A percentile compares a stretch with the other conserved stretches of the same genome.
phyloP scores from a whole-genome alignment of 2,329 filamentous ascomycete genomes.

The Arthrobotrys megalospora region DNA sequence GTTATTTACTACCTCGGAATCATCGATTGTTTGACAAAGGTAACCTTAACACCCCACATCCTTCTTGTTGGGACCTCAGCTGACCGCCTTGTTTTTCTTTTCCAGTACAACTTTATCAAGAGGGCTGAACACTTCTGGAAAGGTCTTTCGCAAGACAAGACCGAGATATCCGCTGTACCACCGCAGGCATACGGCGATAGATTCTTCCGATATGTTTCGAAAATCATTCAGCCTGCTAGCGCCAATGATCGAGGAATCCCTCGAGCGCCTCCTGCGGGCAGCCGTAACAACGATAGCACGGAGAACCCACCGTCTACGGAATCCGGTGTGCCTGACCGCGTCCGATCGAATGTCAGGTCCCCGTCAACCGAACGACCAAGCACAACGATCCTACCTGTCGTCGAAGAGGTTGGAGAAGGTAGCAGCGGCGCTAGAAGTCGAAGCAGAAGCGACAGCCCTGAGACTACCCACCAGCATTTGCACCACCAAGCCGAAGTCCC shows the following conservation, averaged over 20 bases:
- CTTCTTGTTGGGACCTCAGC: conserved; percentile 61
- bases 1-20: conserved; percentile 98
- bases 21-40: conserved; percentile 96
- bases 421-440: conserved; percentile 62
- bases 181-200: conserved; percentile 92
- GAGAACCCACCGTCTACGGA: conserved; percentile 67
- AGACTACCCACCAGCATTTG: conserved; percentile 57
- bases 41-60: conserved; percentile 67
- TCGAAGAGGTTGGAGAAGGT: conserved; percentile 88
- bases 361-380: conserved; percentile 72
- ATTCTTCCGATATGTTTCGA: conserved; percentile 91
- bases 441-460: conserved; percentile 63
- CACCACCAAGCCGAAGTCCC: conserved; percentile 53
- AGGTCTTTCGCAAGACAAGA: conserved; percentile 84
- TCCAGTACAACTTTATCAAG: conserved; percentile 91
- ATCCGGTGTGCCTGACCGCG: conserved; percentile 75
- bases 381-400: conserved; percentile 79
- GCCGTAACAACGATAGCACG: conserved; percentile 39
- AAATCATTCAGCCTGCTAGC: conserved; percentile 85
- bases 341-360: conserved; percentile 72
- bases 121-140: conserved; percentile 98
- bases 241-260: conserved; percentile 72
- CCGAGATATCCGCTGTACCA: conserved; percentile 91
- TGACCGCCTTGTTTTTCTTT: conserved; percentile 61
- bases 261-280: conserved; percentile 64